phyloP scores from a whole-genome alignment of 176 grass and related monocot species.

The Eleusine indica region DNA sequence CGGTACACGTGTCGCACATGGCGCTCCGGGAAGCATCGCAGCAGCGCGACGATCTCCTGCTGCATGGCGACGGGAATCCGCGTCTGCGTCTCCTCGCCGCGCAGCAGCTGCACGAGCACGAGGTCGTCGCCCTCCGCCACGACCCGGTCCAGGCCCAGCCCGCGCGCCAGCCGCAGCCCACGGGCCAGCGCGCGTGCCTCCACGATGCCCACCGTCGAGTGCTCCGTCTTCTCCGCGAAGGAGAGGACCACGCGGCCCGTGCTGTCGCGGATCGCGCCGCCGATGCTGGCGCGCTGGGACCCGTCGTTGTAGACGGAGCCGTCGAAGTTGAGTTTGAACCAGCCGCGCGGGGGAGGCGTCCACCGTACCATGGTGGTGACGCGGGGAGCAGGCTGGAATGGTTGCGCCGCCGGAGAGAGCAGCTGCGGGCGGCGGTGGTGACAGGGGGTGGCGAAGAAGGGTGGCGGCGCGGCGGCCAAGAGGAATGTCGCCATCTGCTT shows the following conservation, averaged over 20 bases:
- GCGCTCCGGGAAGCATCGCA: neutral
- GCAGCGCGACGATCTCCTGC: neutral
- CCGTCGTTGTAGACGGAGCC: neutral
- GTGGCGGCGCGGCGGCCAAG: neutral
- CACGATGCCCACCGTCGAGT: neutral
- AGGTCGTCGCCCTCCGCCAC: slow-evolving; percentile 20
- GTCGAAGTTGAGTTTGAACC: neutral
- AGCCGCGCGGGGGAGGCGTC: neutral
- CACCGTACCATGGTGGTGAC: neutral
- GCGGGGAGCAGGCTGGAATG: neutral
- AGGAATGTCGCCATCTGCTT: too few species aligned
- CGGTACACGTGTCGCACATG: neutral
- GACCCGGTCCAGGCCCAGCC: neutral
- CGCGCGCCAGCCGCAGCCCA: neutral
- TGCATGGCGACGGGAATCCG: neutral
- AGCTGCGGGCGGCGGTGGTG: neutral
- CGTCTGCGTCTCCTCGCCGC: slow-evolving; percentile 12
- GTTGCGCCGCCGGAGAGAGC: neutral
- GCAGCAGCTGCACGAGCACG: neutral
- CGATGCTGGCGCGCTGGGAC: neutral
- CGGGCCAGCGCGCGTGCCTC: neutral
- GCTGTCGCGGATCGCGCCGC: slow-evolving; percentile 14
- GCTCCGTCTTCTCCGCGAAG: neutral
- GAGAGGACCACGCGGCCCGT: neutral
- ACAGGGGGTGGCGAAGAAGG: neutral